Percentiles rank a stretch among this genome's conserved stretches.
These are phyloP conservation scores for Tetrahymena thermophila DNA, from an alignment of 73 alveolate genomes.

Conservation along the genomic window DNA sequence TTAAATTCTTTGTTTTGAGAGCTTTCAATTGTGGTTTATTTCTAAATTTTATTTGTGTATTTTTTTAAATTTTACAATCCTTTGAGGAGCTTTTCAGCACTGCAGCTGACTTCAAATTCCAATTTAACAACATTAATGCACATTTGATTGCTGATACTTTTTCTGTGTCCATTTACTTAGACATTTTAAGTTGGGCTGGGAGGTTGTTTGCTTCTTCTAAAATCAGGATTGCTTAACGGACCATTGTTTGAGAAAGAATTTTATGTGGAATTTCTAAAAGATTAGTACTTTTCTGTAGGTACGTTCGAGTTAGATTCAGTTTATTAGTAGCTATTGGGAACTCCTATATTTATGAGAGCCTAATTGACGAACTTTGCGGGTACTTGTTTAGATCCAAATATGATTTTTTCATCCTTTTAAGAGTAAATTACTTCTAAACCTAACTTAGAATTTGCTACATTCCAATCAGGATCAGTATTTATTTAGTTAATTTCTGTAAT, in stretches of 20 bases:
- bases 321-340: not conserved
- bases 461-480: not conserved
- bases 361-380: not conserved
- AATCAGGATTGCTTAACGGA: not conserved
- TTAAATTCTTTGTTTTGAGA: not conserved
- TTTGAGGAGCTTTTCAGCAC: not conserved
- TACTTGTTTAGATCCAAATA: not conserved
- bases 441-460: not conserved
- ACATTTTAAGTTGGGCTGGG: not conserved
- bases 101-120: not conserved
- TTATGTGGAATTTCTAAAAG: not conserved
- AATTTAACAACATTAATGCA: not conserved
- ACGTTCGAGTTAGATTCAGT: not conserved
- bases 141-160: not conserved
- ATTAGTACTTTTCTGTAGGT: not conserved
- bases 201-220: not conserved
- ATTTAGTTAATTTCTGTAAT: not conserved
- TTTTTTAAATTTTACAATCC: not conserved
- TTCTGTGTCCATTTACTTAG: not conserved
- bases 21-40: not conserved
- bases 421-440: not conserved
- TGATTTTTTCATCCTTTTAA: not conserved
- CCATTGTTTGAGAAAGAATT: not conserved
- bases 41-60: not conserved
- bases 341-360: not conserved